Evolutionary conservation across 2,329 filamentous ascomycete genomes (phyloP).

Genomic region (Cordyceps militaris): DNA sequence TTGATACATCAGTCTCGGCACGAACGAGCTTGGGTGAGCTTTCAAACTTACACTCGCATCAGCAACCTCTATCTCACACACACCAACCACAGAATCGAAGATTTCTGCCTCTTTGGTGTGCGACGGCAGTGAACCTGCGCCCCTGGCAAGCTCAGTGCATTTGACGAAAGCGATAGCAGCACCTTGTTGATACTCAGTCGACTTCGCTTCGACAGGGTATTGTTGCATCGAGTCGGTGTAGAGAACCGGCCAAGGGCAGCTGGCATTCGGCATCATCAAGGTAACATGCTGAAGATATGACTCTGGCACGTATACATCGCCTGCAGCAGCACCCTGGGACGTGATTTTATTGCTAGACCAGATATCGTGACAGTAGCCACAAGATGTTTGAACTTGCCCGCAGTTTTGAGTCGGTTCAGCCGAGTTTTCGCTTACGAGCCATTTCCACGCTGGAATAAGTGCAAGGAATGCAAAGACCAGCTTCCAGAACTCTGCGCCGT

Average conservation of each 20-base stretch:
- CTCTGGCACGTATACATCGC: too few relatives aligned
- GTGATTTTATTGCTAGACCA: not conserved
- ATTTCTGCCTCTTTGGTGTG: not conserved
- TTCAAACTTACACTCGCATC: not conserved
- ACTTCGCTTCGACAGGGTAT: not conserved
- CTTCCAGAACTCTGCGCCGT: not conserved
- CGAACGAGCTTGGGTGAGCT: too few relatives aligned
- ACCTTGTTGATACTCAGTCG: not conserved
- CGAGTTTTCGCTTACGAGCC: not conserved
- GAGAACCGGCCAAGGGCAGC: not conserved
- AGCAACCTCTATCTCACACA: not conserved
- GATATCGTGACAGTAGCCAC: not conserved
- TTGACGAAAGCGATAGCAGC: not conserved
- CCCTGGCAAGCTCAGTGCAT: not conserved
- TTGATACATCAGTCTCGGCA: not conserved
- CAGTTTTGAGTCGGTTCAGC: not conserved
- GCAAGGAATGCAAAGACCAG: not conserved
- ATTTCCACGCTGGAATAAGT: not conserved
- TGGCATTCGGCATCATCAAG: not conserved
- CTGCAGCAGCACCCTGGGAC: not conserved
- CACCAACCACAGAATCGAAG: too few relatives aligned
- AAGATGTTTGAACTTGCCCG: not conserved
- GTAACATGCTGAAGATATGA: not conserved
- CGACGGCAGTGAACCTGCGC: too few relatives aligned
- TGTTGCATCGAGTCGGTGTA: not conserved